Evolutionary conservation across 805 yeast species (phyloP), one percentile per base, ranked within the genome.

Genomic region (Allodekkera sacchari): DNA sequence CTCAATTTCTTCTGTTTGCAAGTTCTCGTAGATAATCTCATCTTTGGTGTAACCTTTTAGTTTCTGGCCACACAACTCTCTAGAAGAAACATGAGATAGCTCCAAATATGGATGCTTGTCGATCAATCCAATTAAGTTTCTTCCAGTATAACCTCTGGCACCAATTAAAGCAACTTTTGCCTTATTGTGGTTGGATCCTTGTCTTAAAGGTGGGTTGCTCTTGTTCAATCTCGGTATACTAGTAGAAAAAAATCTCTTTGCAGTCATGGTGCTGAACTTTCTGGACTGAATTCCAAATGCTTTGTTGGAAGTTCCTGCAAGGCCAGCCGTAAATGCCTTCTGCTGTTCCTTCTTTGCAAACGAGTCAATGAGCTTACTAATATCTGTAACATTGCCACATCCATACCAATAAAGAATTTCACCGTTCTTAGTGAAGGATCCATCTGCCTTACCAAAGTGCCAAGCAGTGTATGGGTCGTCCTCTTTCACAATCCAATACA

Each of bases 141-240:
- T 95, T 22, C 98, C 99, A 13, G 96, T 89, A 62, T 71, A 85
- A 19, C 99, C 99, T 63, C 99, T 80, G 25, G 99, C 99, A 46
- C 99, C 99, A 53, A 92, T 89, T 47, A 92, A 71, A 1, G 96
- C 98, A 29, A 92, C 87, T 44, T 74, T 75, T 15, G 94, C 68
- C 39, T 68, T 68, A 25, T 67, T 55, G 24, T 68, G 66, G 63
- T 77, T 82, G 22, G 71, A 53, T 23, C 85, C 89, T 32, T 68
- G 65, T 32, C 69, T 66, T 27, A 73, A 51, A 9, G 95, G 95
- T 10, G 88, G 84, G 54, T 77, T 77, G 5, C 3, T 22, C 13
- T 12, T 12, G 7, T 22, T 22, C 13, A 12, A 12, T 22, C n/a
- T 6, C n/a, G n/a, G 13, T 22, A 39, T 41, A 7, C 30, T 22